Base-by-base conservation (phyloP, 2,329 filamentous ascomycete genomes). In the Incumbomyces delicatus region DNA sequence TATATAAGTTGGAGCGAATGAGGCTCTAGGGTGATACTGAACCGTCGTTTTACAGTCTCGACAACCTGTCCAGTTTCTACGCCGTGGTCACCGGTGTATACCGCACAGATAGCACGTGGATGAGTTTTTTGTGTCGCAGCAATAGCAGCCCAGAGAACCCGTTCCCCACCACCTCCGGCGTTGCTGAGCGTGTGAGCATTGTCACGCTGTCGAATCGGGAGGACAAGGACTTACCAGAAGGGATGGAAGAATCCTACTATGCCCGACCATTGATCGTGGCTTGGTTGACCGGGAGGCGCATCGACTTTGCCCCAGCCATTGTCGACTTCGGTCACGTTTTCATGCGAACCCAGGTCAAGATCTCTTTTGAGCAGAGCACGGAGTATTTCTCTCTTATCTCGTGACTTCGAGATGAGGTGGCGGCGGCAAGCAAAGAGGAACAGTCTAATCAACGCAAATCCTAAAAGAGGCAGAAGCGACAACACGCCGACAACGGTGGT, bases 221-320 rank as follows among this genome's bases (percentile, higher is more conserved):
- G 6, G 31, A 3, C 61, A 2, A 2, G 30, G n/a, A n/a, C 75
- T 53, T 71, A 90, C 86, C 92, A 96, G 65, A 95, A 98, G 1
- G 92, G 92, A 65, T 98, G 92, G 63, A 98, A 95, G 74, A 98
- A 96, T 39, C 87, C 92, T 52, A 96, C 79, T 44, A 95, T 80
- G 29, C 89, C 89, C 51, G 81, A 74, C 85, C 86, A 95, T 38
- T 83, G 74, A 54, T 75, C 70, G 49, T 75, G 71, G 10, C 63
- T 60, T 48, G 61, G 41, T 22, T 47, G 63, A 20, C 62, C 66
- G 66, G 33, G 68, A 69, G 59, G 66, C 31, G 71, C 66, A 49
- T 82, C 77, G 18, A 87, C 73, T 57, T 80, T 81, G 62, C 86
- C 81, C 81, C 82, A 86, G 42, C 80, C 78, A 53, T 83, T 80